phyloP scores from a whole-genome alignment of 768 basidiomycete species.

The Amanita brunnescens region DNA sequence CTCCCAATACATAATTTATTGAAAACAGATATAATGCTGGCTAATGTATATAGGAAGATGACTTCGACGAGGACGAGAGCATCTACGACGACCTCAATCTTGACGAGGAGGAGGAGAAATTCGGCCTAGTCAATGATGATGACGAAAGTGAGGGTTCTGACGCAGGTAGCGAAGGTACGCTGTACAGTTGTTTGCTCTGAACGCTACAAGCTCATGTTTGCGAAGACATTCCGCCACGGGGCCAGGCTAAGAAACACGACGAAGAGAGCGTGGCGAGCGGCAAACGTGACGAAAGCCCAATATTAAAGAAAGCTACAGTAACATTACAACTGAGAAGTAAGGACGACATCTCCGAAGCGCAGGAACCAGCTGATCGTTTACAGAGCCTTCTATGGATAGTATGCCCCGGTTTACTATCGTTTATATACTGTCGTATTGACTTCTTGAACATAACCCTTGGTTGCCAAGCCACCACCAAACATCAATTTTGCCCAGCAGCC shows the following conservation, averaged over 20 bases:
- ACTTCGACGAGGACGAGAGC: conserved; percentile 95
- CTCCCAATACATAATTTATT: conserved; percentile 14
- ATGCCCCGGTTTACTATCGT: conserved; percentile 14
- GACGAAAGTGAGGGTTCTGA: conserved; percentile 75
- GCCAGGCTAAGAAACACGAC: conserved; percentile 66
- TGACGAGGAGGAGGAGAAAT: conserved; percentile 94
- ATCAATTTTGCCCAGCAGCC: conserved; percentile 78
- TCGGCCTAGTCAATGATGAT: conserved; percentile 71
- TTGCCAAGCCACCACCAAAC: conserved; percentile 70
- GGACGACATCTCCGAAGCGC: conserved; percentile 20
- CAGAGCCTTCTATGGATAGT: conserved; percentile 72
- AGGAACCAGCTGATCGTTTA: conserved; percentile 8
- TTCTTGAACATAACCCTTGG: conserved; percentile 12
- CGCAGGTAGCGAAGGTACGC: conserved; percentile 59
- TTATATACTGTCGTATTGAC: conserved; percentile 7
- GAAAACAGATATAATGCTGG: conserved; percentile 12
- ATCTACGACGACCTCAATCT: conserved; percentile 97
- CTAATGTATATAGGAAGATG: conserved; percentile 65
- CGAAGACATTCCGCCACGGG: conserved; percentile 56
- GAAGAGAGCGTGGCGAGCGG: conserved; percentile 69
- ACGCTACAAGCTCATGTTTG: not conserved
- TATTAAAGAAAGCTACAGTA: conserved; percentile 66
- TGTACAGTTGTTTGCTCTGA: not conserved
- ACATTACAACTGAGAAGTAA: conserved; percentile 63
- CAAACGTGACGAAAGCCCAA: conserved; percentile 72